These are phyloP conservation scores for Coffea eugenioides DNA, from an alignment of 257 asterid genomes.

Conservation along the genomic window DNA sequence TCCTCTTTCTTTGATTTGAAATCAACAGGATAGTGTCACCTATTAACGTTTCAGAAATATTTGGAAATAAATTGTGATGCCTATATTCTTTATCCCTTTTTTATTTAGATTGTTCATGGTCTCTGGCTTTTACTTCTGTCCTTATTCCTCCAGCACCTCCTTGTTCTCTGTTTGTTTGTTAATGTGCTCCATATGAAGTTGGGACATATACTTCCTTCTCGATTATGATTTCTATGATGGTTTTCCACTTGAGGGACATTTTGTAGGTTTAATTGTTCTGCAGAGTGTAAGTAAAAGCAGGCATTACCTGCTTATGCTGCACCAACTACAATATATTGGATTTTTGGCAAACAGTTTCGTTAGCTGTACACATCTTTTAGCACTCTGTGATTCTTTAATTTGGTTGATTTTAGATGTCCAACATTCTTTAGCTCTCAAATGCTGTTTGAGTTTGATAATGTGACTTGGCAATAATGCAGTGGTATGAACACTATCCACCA, in stretches of 20 bases:
- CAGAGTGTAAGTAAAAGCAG: neutral
- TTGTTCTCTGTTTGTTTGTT: neutral
- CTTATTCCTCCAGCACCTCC: neutral
- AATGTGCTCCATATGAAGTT: neutral
- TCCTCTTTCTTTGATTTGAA: neutral
- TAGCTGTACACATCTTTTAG: neutral
- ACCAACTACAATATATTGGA: neutral
- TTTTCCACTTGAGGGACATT: neutral
- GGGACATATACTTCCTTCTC: neutral
- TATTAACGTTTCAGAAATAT: neutral
- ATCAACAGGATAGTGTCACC: neutral
- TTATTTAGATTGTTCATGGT: neutral
- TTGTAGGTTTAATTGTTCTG: neutral
- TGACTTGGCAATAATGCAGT: neutral
- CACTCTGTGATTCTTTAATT: neutral
- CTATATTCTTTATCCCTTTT: neutral
- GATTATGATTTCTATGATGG: neutral
- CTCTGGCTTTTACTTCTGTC: neutral
- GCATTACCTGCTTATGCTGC: neutral
- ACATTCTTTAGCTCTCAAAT: neutral
- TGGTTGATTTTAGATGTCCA: neutral
- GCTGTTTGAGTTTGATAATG: too few species aligned
- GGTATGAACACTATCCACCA: neutral
- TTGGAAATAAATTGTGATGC: neutral
- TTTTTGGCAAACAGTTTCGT: neutral